Evolutionary conservation across 805 yeast species (phyloP).

Genomic region (Sugiyamaella floridensis): DNA sequence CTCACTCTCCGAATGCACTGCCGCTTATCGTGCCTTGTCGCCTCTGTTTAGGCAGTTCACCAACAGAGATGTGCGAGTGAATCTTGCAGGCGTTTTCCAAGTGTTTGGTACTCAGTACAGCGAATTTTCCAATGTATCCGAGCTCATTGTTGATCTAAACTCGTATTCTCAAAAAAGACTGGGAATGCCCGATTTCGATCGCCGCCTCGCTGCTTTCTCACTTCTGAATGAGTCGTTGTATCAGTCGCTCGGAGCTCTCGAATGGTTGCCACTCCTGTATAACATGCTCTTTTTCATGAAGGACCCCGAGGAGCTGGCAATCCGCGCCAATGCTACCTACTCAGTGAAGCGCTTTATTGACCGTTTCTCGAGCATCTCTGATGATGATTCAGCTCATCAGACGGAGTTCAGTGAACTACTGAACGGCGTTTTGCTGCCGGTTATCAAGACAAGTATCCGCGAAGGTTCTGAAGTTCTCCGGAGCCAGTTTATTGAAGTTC

Average conservation of each 20-base stretch:
- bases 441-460: conserved; percentile 60
- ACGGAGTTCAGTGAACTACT: conserved; percentile 36
- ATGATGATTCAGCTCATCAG: neutral
- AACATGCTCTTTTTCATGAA: conserved; percentile 62
- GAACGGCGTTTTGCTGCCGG: conserved; percentile 54
- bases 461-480: conserved; percentile 54
- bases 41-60: conserved; percentile 51
- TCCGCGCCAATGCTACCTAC: conserved; percentile 70
- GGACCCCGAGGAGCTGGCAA: conserved; percentile 71
- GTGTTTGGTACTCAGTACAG: conserved; percentile 50
- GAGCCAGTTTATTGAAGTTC: conserved; percentile 59
- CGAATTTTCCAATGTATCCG: conserved; percentile 40
- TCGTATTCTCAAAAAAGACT: conserved; percentile 56
- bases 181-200: conserved; percentile 73
- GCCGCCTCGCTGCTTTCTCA: conserved; percentile 61
- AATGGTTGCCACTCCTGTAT: conserved; percentile 77
- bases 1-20: conserved; percentile 14
- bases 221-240: conserved; percentile 52
- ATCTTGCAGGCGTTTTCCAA: conserved; percentile 52
- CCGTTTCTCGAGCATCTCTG: conserved; percentile 29
- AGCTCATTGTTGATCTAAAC: conserved; percentile 58
- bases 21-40: conserved; percentile 43
- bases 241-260: conserved; percentile 38
- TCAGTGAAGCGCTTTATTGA: conserved; percentile 62
- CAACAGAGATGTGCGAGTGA: conserved; percentile 56